A percentile compares a stretch with the other conserved stretches of the same genome.
These are phyloP conservation scores for Phytopythium montanum DNA, from an alignment of 352 stramenopile species.

Conservation along the genomic window DNA sequence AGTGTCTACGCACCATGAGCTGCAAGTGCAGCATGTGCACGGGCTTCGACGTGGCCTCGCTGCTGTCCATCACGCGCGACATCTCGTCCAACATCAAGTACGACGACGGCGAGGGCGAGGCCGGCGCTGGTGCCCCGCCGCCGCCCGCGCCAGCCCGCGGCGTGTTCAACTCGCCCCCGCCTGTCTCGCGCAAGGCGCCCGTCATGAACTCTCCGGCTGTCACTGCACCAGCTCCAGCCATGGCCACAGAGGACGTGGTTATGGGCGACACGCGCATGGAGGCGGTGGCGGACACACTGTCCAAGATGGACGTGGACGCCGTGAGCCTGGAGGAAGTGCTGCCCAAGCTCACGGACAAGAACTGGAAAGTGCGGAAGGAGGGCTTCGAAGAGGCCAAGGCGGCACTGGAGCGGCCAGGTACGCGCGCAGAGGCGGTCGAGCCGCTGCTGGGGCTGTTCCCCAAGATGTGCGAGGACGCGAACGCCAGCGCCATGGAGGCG, in stretches of 20 bases:
- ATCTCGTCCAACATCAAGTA: constrained; percentile 84
- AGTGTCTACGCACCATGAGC: constrained; percentile 85
- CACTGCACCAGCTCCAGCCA: constrained; percentile 15
- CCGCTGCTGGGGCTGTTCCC: constrained; percentile 56
- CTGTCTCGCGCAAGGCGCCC: constrained; percentile 15
- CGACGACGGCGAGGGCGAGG: constrained; percentile 32
- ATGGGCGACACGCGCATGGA: constrained; percentile 28
- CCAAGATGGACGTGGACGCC: constrained; percentile 24
- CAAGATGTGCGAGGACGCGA: constrained; percentile 83
- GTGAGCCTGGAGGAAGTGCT: constrained; percentile 45
- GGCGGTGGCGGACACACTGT: constrained; percentile 20
- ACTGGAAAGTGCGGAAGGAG: constrained; percentile 86
- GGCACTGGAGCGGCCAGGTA: constrained; percentile 45
- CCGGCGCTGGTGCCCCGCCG: constrained; percentile 8
- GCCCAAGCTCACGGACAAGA: constrained; percentile 70
- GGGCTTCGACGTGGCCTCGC: constrained; percentile 70
- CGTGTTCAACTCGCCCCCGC: constrained; percentile 48
- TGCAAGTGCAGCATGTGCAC: constrained; percentile 82
- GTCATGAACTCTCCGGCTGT: constrained; percentile 43
- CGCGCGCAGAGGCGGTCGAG: constrained; percentile 38
- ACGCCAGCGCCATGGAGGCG: constrained; percentile 79
- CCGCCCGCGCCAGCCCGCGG: constrained; percentile 24
- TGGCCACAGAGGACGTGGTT: constrained; percentile 12
- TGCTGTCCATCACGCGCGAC: constrained; percentile 75
- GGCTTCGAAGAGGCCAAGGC: constrained; percentile 72